Base-by-base conservation (phyloP, 1,284 basidiomycete species). In the Omphalotus olearius region DNA sequence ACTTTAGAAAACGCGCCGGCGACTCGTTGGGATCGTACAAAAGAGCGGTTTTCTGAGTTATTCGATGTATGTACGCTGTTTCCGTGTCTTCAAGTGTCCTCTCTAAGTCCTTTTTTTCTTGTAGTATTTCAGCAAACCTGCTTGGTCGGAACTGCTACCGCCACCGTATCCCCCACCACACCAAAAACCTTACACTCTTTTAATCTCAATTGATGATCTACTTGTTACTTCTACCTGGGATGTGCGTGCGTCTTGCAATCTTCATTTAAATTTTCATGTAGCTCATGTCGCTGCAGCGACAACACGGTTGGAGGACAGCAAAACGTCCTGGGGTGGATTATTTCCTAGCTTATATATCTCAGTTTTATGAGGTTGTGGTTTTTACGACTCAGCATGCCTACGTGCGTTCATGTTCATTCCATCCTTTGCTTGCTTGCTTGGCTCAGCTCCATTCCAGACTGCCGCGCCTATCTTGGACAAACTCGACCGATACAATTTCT, bases 251-350 rank as follows among this genome's bases (percentile, higher is more conserved):
- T 47, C 23, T 45, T 13, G 25, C 17, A 23, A 10, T 10, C 51
- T 33, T 33, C 7, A 7, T 42, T 13, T 42, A n/a, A n/a, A 43
- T 55, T 23, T 50, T 18, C 37, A 55, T 17, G 52, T 49, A 30
- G 7, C 33, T 25, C 16, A 26, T 37, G 28, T 16, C 18, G 7
- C 33, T 28, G 20, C 54, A 93, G 91, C 84, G 91, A 49, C 78
- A 87, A 72, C 75, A 89, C 60, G 92, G 92, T 30, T 95, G 92
- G 92, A 76, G 90, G 59, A 94, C 91, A 2, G 92, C 91, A 35
- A 95, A 95, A 69, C 84, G 97, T 47, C 96, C 96, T 1, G 97
- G 97, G 2, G 88, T 96, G 7, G 97, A 99, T 67, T 98, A 98
- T 70, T 99, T 98, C 80, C 76, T 99, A 46, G 94, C 83, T 30